Percentiles rank a stretch among this genome's conserved stretches.
Conservation (phyloP, 73 alveolate genomes). For the Breviolum minutum region DNA sequence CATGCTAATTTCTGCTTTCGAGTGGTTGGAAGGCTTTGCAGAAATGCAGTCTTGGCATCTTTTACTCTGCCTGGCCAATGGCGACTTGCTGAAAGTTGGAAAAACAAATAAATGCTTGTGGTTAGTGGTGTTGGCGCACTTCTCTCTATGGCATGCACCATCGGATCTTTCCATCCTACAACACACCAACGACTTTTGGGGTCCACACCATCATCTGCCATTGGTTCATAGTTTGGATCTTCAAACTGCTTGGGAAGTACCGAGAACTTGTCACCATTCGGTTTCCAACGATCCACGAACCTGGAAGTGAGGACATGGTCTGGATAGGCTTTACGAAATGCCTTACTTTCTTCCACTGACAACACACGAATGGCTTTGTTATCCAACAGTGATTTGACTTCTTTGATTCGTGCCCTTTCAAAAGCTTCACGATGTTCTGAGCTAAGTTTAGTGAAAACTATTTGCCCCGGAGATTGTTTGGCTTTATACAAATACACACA, state of each 20-base stretch:
- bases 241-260: background rate
- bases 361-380: background rate
- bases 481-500: background rate
- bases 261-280: constrained; percentile 1
- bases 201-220: background rate
- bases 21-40: background rate
- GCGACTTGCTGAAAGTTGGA: background rate
- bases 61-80: background rate
- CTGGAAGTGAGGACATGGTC: background rate
- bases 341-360: background rate
- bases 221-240: background rate
- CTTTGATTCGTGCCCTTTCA: background rate
- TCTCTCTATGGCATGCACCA: background rate
- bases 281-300: background rate
- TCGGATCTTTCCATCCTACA: background rate
- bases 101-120: background rate
- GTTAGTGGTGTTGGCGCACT: background rate
- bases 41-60: background rate
- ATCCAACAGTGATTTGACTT: background rate
- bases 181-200: background rate
- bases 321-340: background rate
- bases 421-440: background rate
- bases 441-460: background rate
- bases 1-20: background rate
- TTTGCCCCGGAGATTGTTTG: background rate